Base-by-base conservation (phyloP, 805 yeast genomes). In the Hagleromyces aurorensis region DNA sequence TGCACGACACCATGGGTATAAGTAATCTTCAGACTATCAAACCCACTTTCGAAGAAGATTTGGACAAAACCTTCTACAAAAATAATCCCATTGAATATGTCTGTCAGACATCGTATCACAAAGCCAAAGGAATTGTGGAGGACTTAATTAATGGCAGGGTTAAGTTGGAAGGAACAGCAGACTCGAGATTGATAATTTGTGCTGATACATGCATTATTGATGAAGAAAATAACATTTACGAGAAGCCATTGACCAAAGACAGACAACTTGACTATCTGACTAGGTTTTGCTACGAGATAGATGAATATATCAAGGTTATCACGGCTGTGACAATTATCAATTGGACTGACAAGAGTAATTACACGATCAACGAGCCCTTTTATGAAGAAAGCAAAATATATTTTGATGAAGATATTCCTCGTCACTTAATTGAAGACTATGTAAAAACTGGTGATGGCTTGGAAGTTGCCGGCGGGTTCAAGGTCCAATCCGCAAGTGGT, bases 401-500 rank as follows among this genome's bases (percentile, higher is more conserved):
- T 13, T 61, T 72, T 46, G 72, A 70, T 31, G 39, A 57, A 6
- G 34, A 48, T 1, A 55, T 75, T 9, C 64, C 75, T 1, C 74
- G 72, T 40, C 72, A 64, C n/a, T 62, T 77, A 21, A 46, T 89
- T 4, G 48, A 67, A 15, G 60, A 64, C 10, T 89, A 89, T 52
- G 78, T 81, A 7, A 66, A 65, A 3, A 59, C 76, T 2, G 78
- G 69, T 13, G 96, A 89, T 51, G 97, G 91, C 1, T 33, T 65
- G 6, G 68, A 69, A 27, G 96, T 83, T 1, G 95, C 97, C 2
- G 98, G 96, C 5, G 98, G 98, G 1, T 87, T 83, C 59, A 76
- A 75, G 44, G 76, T 80, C 36, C 97, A 89, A 56, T 82, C 78
- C 0, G 50, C 53, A 7, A 91, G 93, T 2, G 75, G 80, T 1